Percentiles rank a stretch among this genome's conserved stretches.
phyloP scores from a whole-genome alignment of 2,329 filamentous ascomycete species.

The Trichoderma endophyticum region DNA sequence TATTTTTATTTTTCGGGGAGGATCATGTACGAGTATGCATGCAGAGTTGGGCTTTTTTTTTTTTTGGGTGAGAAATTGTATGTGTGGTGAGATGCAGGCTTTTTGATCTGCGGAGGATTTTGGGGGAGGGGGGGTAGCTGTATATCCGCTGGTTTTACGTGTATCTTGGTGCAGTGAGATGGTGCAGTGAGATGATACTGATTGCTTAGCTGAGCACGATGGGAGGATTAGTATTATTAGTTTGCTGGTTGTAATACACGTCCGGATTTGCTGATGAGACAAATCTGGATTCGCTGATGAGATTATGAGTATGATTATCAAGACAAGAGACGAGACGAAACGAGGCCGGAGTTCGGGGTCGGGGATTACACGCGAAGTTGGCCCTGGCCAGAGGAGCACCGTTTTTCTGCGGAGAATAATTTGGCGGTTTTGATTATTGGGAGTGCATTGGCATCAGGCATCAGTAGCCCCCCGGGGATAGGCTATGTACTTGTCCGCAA shows the following conservation, averaged over 20 bases:
- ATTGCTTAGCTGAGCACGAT: background rate
- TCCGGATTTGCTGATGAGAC: background rate
- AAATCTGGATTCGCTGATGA: background rate
- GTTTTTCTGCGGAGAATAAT: slow-evolving; percentile 3
- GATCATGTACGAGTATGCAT: background rate
- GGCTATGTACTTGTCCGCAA: background rate
- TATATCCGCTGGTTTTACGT: background rate
- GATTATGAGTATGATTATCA: background rate
- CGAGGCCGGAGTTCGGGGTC: background rate
- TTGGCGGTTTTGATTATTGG: background rate
- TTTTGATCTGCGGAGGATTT: background rate
- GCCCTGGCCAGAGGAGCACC: background rate
- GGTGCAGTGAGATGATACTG: background rate
- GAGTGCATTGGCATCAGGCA: background rate
- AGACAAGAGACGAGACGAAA: background rate
- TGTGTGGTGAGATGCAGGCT: background rate
- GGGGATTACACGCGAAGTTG: background rate
- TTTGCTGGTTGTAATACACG: background rate
- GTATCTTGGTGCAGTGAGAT: background rate
- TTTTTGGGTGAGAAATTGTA: background rate
- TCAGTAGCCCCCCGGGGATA: background rate
- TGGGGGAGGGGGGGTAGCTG: background rate
- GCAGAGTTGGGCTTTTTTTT: background rate
- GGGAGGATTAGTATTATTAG: background rate
- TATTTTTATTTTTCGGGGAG: background rate